Percentiles rank a stretch among this genome's conserved stretches.
Evolutionary conservation across 352 stramenopile species (phyloP).

Genomic region (Globisporangium echinulatum): DNA sequence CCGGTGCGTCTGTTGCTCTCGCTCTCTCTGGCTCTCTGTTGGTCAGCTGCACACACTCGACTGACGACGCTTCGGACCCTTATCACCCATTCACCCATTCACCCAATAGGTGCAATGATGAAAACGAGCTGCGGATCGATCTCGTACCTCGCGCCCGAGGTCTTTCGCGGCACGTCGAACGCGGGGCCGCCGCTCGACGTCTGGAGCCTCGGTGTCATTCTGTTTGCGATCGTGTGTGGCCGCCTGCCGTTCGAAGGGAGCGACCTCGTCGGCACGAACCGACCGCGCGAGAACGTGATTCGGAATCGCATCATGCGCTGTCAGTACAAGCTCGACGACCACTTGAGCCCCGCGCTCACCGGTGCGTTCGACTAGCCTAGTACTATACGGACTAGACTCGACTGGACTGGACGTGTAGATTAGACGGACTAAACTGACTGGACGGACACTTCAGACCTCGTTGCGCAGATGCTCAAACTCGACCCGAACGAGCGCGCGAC

Average conservation of each 20-base stretch:
- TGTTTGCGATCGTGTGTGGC: slow-evolving; percentile 82
- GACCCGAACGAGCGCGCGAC: slow-evolving; percentile 75
- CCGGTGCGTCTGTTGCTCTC: slow-evolving; percentile 17
- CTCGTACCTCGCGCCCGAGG: slow-evolving; percentile 81
- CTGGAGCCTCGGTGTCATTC: slow-evolving; percentile 86
- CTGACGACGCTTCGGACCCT: neutral
- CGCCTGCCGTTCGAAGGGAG: slow-evolving; percentile 77
- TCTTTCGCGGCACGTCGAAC: slow-evolving; percentile 82
- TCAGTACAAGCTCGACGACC: slow-evolving; percentile 77
- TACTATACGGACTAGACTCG: neutral
- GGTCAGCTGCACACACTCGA: neutral
- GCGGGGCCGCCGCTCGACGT: slow-evolving; percentile 84
- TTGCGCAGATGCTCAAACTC: slow-evolving; percentile 72
- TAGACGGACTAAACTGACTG: neutral
- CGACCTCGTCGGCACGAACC: slow-evolving; percentile 70
- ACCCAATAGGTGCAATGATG: slow-evolving; percentile 56
- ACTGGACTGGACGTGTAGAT: neutral
- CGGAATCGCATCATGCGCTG: slow-evolving; percentile 80
- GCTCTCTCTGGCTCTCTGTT: neutral
- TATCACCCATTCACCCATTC: neutral
- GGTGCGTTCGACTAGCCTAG: slow-evolving; percentile 15
- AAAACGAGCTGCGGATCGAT: slow-evolving; percentile 85
- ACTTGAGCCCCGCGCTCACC: slow-evolving; percentile 54
- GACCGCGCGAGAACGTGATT: slow-evolving; percentile 76
- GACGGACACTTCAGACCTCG: slow-evolving; percentile 32